A percentile compares a stretch with the other conserved stretches of the same genome.
These are phyloP conservation scores for Crithidia sp. DNA, from an alignment of 208 protist species.

Conservation along the genomic window DNA sequence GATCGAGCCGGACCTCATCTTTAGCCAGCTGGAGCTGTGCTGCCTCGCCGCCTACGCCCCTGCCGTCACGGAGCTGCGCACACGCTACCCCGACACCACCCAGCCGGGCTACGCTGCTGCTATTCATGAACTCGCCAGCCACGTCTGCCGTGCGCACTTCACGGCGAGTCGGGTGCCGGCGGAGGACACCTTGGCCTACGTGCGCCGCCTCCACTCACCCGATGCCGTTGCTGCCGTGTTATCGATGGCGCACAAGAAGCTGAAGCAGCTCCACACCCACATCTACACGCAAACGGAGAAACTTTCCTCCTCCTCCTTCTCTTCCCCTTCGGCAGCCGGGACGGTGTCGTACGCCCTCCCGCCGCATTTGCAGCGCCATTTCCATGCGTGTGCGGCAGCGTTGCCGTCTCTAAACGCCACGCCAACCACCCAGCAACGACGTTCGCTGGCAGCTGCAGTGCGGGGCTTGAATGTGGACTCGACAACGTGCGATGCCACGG, in stretches of 20 bases:
- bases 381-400: conserved; percentile 5
- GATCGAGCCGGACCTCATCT: conserved; percentile 61
- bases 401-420: not conserved
- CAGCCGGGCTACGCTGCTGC: conserved; percentile 9
- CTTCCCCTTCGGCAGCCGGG: not conserved
- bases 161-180: conserved; percentile 24
- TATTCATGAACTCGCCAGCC: conserved; percentile 25
- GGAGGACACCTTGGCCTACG: conserved; percentile 31
- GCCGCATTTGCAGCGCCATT: conserved; percentile 7
- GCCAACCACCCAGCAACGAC: conserved; percentile 8
- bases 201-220: conserved; percentile 13
- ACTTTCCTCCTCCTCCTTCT: not conserved
- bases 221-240: conserved; percentile 30
- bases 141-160: conserved; percentile 27
- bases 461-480: not conserved
- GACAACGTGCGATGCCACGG: not conserved
- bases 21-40: conserved; percentile 69
- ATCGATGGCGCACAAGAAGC: conserved; percentile 22
- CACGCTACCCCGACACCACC: conserved; percentile 4
- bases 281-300: not conserved
- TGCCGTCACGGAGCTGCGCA: conserved; percentile 35
- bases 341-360: not conserved
- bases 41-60: conserved; percentile 67
- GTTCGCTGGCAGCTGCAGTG: conserved; percentile 3
- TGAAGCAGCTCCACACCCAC: conserved; percentile 29